A percentile compares a stretch with the other conserved stretches of the same genome.
Evolutionary conservation across 1,139 yeast genomes (phyloP).

Genomic region (Tardiomyces depauwii): DNA sequence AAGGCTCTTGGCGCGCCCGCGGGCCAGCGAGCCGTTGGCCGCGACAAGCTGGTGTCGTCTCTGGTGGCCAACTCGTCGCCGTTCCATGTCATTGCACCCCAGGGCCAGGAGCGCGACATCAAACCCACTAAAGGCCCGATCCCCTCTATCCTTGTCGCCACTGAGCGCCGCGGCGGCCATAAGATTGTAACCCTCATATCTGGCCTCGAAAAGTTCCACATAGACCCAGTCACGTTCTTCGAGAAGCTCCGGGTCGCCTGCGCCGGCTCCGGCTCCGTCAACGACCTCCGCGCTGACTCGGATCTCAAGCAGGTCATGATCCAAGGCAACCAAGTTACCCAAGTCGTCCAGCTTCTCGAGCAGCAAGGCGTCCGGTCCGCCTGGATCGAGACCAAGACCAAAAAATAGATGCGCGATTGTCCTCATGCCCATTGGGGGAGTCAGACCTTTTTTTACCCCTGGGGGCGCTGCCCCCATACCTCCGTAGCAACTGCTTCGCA

Average conservation of each 20-base stretch:
- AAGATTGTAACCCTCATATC: constrained; percentile 65
- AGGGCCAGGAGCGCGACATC: constrained; percentile 26
- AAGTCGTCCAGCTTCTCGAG: constrained; percentile 46
- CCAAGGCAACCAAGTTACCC: constrained; percentile 79
- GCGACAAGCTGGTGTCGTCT: constrained; percentile 44
- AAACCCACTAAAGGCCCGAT: constrained; percentile 49
- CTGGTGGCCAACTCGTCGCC: constrained; percentile 46
- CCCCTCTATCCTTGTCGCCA: constrained; percentile 55
- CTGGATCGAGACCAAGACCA: constrained; percentile 62
- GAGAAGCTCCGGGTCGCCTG: constrained; percentile 65
- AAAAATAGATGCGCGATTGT: constrained; percentile 12
- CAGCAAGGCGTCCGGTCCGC: constrained; percentile 53
- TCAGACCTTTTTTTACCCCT: background rate
- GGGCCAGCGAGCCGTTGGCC: constrained; percentile 9
- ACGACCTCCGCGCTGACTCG: constrained; percentile 31
- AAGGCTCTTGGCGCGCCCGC: constrained; percentile 19
- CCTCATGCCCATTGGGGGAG: background rate
- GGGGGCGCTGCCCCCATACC: no score
- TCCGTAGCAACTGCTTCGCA: no score
- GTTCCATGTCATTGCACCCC: constrained; percentile 43
- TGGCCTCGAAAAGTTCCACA: constrained; percentile 56
- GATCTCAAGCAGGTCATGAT: constrained; percentile 60
- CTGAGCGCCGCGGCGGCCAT: constrained; percentile 74
- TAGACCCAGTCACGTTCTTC: constrained; percentile 56
- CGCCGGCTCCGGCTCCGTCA: constrained; percentile 78